Evolutionary conservation across 129 eudicot species (phyloP).

Genomic region (Arctium lappa): DNA sequence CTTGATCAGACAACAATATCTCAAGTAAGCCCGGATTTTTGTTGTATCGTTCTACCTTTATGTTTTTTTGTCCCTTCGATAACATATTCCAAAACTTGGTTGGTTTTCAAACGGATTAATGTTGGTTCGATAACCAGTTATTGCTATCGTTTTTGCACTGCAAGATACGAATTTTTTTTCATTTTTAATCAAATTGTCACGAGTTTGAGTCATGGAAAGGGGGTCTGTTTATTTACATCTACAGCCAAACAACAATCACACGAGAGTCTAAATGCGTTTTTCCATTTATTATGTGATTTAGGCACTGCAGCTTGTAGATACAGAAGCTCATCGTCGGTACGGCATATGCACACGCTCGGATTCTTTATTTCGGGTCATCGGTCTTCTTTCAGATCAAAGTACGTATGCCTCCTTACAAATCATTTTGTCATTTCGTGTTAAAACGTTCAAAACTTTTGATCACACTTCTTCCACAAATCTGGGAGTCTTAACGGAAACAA

Average conservation of each 20-base stretch:
- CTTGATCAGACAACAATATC: slow-evolving; percentile 56
- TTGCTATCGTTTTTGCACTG: background rate
- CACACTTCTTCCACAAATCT: background rate
- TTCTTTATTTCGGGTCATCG: slow-evolving; percentile 53
- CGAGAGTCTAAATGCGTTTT: background rate
- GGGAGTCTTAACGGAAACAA: background rate
- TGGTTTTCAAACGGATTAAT: background rate
- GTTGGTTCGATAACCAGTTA: background rate
- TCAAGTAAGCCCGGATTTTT: slow-evolving; percentile 40
- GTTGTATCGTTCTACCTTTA: background rate
- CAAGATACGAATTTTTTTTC: no score
- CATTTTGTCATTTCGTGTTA: background rate
- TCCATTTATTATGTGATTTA: slow-evolving; percentile 14
- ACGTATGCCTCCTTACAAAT: background rate
- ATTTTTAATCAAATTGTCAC: no score
- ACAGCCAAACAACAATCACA: background rate
- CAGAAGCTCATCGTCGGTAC: slow-evolving; percentile 29
- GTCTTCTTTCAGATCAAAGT: slow-evolving; percentile 71
- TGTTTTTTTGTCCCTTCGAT: background rate
- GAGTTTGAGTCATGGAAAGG: no score
- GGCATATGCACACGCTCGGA: slow-evolving; percentile 61
- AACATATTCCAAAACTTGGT: background rate
- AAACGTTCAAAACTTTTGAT: background rate
- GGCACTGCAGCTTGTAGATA: slow-evolving; percentile 52
- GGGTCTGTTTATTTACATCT: background rate